A percentile compares a stretch with the other conserved stretches of the same genome.
phyloP scores from a whole-genome alignment of 2,329 filamentous ascomycete species.

The Xylariaceae sp. region DNA sequence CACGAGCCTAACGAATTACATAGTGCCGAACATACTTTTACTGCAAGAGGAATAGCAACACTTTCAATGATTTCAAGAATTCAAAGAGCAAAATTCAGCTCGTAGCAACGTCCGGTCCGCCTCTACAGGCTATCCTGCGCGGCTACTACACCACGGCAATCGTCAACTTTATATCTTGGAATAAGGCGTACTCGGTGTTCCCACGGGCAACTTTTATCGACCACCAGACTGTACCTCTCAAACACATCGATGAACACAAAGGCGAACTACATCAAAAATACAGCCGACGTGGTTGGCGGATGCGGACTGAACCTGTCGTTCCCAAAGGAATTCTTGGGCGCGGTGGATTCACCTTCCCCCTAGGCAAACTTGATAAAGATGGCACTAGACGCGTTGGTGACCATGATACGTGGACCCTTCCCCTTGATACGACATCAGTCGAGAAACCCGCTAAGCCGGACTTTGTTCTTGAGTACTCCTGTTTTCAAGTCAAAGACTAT shows the following conservation, averaged over 20 bases:
- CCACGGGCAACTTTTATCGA: constrained; percentile 11
- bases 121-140: constrained; percentile 4
- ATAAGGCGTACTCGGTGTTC: constrained; percentile 15
- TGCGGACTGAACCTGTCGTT: constrained; percentile 3
- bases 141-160: constrained; percentile 10
- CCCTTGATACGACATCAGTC: constrained; percentile 3
- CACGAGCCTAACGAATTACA: neutral
- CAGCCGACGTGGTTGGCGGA: constrained; percentile 4
- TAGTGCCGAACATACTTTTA: neutral
- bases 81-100: constrained; percentile 9
- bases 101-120: neutral
- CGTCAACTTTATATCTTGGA: constrained; percentile 19
- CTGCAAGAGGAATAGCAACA: constrained; percentile 1
- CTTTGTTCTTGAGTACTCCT: constrained; percentile 11
- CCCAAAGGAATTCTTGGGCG: neutral
- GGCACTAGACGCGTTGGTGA: constrained; percentile 9
- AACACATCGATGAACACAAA: neutral
- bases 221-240: constrained; percentile 12
- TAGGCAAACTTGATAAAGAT: neutral
- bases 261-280: constrained; percentile 6
- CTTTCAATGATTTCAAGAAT: neutral
- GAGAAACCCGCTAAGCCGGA: constrained; percentile 5
- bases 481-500: neutral
- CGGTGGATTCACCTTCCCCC: neutral
- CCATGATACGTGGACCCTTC: constrained; percentile 11